Conservation (phyloP, 352 stramenopile species). For the Globisporangium radiosum region DNA sequence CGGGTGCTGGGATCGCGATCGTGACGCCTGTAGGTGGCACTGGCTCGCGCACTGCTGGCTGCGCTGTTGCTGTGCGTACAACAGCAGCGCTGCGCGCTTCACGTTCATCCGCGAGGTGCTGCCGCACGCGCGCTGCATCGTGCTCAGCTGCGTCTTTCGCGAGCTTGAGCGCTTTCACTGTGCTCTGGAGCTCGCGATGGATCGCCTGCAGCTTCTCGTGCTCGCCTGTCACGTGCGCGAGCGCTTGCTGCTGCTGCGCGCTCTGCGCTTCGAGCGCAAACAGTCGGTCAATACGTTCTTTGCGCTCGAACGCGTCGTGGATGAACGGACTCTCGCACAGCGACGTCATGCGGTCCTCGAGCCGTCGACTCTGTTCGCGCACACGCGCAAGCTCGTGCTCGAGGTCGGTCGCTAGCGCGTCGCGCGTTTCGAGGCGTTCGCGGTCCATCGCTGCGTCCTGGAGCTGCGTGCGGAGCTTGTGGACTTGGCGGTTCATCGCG, state of each 20-base stretch:
- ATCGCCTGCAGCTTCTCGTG: slow-evolving; percentile 75
- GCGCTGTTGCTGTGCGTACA: slow-evolving; percentile 14
- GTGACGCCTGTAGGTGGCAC: background rate
- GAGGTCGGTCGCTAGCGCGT: slow-evolving; percentile 61
- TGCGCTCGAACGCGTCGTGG: slow-evolving; percentile 85
- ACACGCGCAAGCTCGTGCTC: slow-evolving; percentile 75
- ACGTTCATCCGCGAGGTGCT: slow-evolving; percentile 67
- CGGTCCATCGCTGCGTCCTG: slow-evolving; percentile 76
- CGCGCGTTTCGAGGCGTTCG: slow-evolving; percentile 60
- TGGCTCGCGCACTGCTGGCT: slow-evolving; percentile 8
- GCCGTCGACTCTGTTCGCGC: slow-evolving; percentile 70
- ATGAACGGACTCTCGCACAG: slow-evolving; percentile 93
- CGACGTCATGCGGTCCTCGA: slow-evolving; percentile 88
- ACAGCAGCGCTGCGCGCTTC: slow-evolving; percentile 27
- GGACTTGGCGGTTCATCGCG: slow-evolving; percentile 87
- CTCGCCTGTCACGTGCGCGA: slow-evolving; percentile 63
- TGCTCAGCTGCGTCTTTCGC: slow-evolving; percentile 64
- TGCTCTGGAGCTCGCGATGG: slow-evolving; percentile 80
- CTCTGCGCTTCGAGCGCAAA: slow-evolving; percentile 81
- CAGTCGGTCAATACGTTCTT: slow-evolving; percentile 81
- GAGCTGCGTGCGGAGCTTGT: slow-evolving; percentile 81
- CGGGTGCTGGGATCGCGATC: slow-evolving; percentile 3
- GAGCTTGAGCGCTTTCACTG: slow-evolving; percentile 76
- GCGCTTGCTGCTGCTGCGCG: slow-evolving; percentile 66
- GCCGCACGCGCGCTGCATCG: slow-evolving; percentile 47